These are phyloP conservation scores for Leishmania amazonensis DNA, from an alignment of 208 protist genomes.

Conservation along the genomic window DNA sequence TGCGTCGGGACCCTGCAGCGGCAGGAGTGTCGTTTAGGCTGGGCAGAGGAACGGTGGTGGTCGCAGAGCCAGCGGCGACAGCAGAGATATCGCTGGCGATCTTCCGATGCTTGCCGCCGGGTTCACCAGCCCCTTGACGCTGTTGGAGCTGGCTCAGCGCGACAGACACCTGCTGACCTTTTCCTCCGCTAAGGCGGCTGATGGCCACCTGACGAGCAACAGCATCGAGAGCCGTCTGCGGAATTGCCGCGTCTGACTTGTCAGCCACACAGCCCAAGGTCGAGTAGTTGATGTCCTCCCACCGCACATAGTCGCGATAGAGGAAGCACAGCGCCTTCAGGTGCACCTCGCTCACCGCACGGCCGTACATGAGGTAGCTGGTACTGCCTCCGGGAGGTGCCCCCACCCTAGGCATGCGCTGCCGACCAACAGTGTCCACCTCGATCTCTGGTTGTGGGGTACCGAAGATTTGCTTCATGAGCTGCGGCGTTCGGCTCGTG, in stretches of 20 bases:
- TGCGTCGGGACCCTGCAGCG: slow-evolving; percentile 22
- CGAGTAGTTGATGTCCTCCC: slow-evolving; percentile 85
- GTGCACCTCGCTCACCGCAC: slow-evolving; percentile 63
- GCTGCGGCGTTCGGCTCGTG: slow-evolving; percentile 48
- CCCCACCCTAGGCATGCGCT: slow-evolving; percentile 71
- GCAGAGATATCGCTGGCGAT: background rate
- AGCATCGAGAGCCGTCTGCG: slow-evolving; percentile 6
- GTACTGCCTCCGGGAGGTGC: slow-evolving; percentile 42
- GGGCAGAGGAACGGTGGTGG: background rate
- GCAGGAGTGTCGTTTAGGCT: background rate
- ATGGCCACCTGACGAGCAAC: slow-evolving; percentile 21
- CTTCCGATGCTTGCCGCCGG: background rate
- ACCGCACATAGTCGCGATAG: slow-evolving; percentile 76
- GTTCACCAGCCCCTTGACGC: background rate
- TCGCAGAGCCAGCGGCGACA: background rate
- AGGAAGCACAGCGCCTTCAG: slow-evolving; percentile 71
- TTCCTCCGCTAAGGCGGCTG: slow-evolving; percentile 19
- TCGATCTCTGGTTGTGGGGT: slow-evolving; percentile 65
- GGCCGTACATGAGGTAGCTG: slow-evolving; percentile 65
- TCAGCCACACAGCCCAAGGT: slow-evolving; percentile 27
- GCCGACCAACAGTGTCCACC: slow-evolving; percentile 67
- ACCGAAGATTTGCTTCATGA: slow-evolving; percentile 74
- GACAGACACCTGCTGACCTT: slow-evolving; percentile 13
- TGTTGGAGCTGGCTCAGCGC: slow-evolving; percentile 16
- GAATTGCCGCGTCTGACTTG: background rate